Evolutionary conservation across 2,329 filamentous ascomycete species (phyloP), one percentile per base, ranked within the genome.

Genomic region (Hymenoscyphus infarciens): DNA sequence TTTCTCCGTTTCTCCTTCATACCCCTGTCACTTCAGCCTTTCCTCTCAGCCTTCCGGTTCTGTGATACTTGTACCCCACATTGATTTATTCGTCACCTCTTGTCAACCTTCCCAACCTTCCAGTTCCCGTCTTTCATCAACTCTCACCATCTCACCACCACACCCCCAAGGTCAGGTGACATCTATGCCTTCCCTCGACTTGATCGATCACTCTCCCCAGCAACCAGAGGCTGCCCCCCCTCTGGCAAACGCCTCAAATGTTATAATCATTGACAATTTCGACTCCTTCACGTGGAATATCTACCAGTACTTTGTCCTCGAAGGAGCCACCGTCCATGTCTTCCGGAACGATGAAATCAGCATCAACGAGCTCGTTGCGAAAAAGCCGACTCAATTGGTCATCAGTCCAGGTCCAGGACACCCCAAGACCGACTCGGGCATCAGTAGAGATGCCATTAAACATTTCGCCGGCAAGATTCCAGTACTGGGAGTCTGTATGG

Each of bases 241-340:
- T 39, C 81, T 97, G 60, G 76, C 88, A 27, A 92, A 87, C 58
- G 95, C 95, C 29, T 90, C 89, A 62, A 98, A 98, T 77, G 83
- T 99, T 63, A 85, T 99, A 66, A 83, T 99, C 67, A 97, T 99
- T 72, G 95, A 99, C 82, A 99, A 99, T 78, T 99, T 98, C 77
- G 95, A 99, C 77, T 98, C 95, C 3, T 99, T 99, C 77, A 97
- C 94, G 63, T 99, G 93, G 92, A 99, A 99, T 74, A 92, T 99
- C 63, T 99, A 98, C 77, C 96, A 99, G 77, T 99, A 99, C 73
- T 86, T 99, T 1, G 89, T 94, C 6, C 87, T 99, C n/a, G 95
- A 98, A 76, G 95, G 95, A 35, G 95, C 96, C 31, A 90, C 82
- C 0, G 95, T 97, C 58, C 91, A 88, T 3, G 95, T 99, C 22